Evolutionary conservation across 495 filamentous ascomycete species (phyloP).

Genomic region (Penicillium nucicola): DNA sequence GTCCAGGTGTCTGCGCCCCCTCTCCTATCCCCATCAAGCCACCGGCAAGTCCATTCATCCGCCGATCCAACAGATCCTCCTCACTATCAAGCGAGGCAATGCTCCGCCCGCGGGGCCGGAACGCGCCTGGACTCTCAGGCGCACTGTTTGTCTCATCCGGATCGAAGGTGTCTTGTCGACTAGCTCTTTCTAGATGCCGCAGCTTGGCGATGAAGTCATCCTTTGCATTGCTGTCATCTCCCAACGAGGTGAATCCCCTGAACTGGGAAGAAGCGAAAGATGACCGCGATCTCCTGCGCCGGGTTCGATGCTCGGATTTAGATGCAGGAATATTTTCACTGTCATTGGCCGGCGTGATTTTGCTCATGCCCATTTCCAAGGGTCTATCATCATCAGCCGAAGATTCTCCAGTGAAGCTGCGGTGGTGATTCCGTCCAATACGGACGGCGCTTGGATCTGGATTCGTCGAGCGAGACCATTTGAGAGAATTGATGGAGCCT

Average conservation of each 20-base stretch:
- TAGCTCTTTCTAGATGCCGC: slow-evolving; percentile 13
- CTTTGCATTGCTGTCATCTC: slow-evolving; percentile 5
- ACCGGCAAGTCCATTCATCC: slow-evolving; percentile 82
- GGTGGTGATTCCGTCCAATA: slow-evolving; percentile 32
- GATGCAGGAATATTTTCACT: slow-evolving; percentile 1
- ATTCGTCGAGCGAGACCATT: background rate
- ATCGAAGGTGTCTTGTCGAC: slow-evolving; percentile 9
- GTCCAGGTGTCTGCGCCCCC: slow-evolving; percentile 35
- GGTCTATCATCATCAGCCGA: slow-evolving; percentile 76
- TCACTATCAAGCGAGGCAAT: slow-evolving; percentile 74
- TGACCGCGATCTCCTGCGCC: slow-evolving; percentile 16
- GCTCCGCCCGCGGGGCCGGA: slow-evolving; percentile 47
- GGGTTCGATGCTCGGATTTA: slow-evolving; percentile 2
- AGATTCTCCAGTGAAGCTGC: slow-evolving; percentile 53
- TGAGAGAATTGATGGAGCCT: background rate
- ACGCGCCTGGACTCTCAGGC: slow-evolving; percentile 16
- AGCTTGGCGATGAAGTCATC: slow-evolving; percentile 27
- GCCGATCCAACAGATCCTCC: slow-evolving; percentile 76
- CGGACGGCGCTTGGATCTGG: background rate
- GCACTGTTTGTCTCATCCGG: slow-evolving; percentile 23
- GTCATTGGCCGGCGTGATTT: slow-evolving; percentile 21
- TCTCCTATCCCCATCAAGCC: slow-evolving; percentile 69
- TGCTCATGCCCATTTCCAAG: slow-evolving; percentile 70
- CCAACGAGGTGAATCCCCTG: slow-evolving; percentile 7
- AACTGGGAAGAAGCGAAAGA: slow-evolving; percentile 14